Conservation (phyloP, 108 stramenopile genomes). For the Aurantiochytrium sp. region DNA sequence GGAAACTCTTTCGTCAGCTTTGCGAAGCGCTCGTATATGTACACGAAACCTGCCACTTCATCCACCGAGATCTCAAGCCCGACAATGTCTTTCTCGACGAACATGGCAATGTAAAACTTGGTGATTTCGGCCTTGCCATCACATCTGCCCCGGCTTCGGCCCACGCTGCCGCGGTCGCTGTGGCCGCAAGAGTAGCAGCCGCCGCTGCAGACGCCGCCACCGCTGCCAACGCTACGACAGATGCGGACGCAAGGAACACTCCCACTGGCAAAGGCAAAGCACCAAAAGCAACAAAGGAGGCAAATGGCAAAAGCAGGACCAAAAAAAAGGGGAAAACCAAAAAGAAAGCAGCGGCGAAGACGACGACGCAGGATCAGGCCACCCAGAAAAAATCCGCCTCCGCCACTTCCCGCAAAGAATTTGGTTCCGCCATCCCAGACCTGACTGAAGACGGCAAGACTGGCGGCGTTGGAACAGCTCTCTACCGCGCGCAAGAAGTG, state of each 20-base stretch:
- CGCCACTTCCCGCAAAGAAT: no score
- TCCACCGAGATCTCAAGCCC: conserved; percentile 81
- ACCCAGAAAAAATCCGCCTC: no score
- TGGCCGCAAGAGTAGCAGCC: not conserved
- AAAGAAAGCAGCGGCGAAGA: conserved; percentile 17
- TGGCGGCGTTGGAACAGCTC: conserved; percentile 80
- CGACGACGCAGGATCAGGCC: not conserved
- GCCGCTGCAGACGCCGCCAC: not conserved
- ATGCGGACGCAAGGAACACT: no score
- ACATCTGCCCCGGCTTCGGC: conserved; percentile 27
- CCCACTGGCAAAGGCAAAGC: no score
- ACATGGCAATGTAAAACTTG: conserved; percentile 70
- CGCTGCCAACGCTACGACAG: not conserved
- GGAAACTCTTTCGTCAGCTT: conserved; percentile 65
- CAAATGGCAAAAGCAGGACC: no score
- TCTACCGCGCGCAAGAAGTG: conserved; percentile 90
- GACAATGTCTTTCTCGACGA: conserved; percentile 45
- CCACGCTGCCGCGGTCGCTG: not conserved
- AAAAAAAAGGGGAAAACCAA: conserved; percentile 5
- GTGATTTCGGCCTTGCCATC: conserved; percentile 81
- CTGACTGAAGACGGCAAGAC: conserved; percentile 47
- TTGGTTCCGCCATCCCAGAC: not conserved
- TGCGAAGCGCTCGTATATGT: conserved; percentile 65
- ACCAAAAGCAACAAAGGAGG: not conserved
- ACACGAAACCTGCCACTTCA: conserved; percentile 63